Conservation (phyloP, 192 early-diverging fungal genomes). For the Linnemannia schmuckeri region DNA sequence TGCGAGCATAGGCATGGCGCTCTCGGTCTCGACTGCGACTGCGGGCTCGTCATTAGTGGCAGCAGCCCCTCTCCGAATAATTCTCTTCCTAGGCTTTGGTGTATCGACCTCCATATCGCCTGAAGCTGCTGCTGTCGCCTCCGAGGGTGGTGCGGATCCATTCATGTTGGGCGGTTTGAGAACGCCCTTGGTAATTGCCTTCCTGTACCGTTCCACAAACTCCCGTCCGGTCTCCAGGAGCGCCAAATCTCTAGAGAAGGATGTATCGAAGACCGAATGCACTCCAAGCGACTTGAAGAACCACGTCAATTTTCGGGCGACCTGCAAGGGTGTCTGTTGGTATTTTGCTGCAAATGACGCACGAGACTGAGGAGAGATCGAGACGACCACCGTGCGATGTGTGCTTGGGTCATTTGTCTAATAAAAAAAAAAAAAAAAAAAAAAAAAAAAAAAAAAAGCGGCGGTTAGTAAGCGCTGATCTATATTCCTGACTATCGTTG, state of each 20-base stretch:
- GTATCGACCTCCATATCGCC: constrained; percentile 42
- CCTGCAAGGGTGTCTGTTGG: constrained; percentile 72
- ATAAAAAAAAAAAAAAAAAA: background rate
- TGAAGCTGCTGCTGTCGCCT: background rate
- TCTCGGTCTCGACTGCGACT: constrained; percentile 40
- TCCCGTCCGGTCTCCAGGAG: constrained; percentile 88
- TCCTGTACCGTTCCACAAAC: constrained; percentile 84
- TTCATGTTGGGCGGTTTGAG: constrained; percentile 28
- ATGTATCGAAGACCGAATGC: constrained; percentile 89
- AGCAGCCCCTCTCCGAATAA: constrained; percentile 50
- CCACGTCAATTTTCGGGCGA: constrained; percentile 77
- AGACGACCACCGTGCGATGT: constrained; percentile 81
- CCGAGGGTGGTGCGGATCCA: constrained; percentile 7
- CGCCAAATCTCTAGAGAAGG: constrained; percentile 90
- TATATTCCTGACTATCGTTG: background rate
- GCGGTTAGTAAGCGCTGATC: background rate
- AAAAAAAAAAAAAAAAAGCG: background rate
- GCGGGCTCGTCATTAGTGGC: constrained; percentile 30
- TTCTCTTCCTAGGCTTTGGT: constrained; percentile 51
- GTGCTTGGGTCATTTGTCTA: constrained; percentile 54
- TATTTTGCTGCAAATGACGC: constrained; percentile 94
- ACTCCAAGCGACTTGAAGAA: constrained; percentile 88
- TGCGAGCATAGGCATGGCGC: constrained; percentile 39
- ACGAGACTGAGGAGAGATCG: constrained; percentile 90
- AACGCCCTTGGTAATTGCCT: constrained; percentile 55